A percentile compares a stretch with the other conserved stretches of the same genome.
phyloP scores from a whole-genome alignment of 2,329 filamentous ascomycete species.

The Cercospora canescens region DNA sequence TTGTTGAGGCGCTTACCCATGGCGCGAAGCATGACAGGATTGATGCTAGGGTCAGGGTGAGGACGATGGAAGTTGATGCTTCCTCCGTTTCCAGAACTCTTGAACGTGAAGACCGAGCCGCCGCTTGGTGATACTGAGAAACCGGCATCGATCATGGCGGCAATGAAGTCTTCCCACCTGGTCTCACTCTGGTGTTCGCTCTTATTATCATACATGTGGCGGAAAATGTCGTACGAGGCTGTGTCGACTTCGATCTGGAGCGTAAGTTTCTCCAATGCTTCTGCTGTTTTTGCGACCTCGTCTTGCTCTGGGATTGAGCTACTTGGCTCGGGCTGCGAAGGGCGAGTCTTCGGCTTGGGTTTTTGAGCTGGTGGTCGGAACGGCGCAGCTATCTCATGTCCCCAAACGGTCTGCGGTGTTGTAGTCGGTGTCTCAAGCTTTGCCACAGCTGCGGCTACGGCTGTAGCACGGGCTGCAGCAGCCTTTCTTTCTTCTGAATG shows the following conservation, averaged over 20 bases:
- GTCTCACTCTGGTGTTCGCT: background rate
- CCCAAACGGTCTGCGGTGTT: background rate
- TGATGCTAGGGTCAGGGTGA: constrained; percentile 31
- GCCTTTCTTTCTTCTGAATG: background rate
- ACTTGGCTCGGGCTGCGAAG: background rate
- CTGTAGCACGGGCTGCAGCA: background rate
- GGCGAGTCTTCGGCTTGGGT: background rate
- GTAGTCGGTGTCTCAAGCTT: fast-evolving
- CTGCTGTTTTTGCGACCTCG: background rate
- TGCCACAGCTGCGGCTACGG: background rate
- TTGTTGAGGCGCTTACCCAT: constrained; percentile 33
- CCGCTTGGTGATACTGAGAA: constrained; percentile 17
- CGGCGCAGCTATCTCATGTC: background rate
- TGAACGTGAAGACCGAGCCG: constrained; percentile 23
- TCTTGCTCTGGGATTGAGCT: background rate
- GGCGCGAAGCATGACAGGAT: constrained; percentile 29
- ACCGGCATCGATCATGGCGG: constrained; percentile 21
- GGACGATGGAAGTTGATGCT: constrained; percentile 32
- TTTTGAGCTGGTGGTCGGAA: background rate
- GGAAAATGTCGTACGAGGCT: background rate
- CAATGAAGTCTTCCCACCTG: constrained; percentile 20
- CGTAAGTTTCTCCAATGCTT: background rate
- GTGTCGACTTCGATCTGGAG: background rate
- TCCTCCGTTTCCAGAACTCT: background rate
- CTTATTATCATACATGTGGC: background rate